Evolutionary conservation across 2,329 filamentous ascomycete species (phyloP).

Genomic region (Exophiala viscosa): DNA sequence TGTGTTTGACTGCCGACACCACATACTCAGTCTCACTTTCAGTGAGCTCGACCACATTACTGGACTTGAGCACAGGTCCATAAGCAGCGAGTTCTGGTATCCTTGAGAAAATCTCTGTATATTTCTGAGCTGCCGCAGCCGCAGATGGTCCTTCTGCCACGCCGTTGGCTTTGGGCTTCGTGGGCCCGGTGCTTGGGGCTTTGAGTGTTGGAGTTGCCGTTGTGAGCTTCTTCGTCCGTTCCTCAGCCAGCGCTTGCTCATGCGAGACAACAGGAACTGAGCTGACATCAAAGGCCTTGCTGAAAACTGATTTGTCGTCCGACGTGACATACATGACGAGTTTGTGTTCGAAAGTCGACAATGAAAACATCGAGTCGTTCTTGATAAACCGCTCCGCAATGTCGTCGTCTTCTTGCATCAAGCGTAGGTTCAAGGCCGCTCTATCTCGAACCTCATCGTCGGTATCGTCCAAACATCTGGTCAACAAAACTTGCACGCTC

Average conservation of each 20-base stretch:
- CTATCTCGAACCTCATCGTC: slow-evolving; percentile 97
- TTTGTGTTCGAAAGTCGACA: slow-evolving; percentile 93
- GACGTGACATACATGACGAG: slow-evolving; percentile 96
- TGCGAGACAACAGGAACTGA: slow-evolving; percentile 89
- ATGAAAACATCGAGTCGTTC: slow-evolving; percentile 93
- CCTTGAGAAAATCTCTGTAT: slow-evolving; percentile 77
- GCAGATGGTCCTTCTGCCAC: slow-evolving; percentile 74
- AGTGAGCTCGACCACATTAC: slow-evolving; percentile 78
- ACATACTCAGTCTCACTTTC: slow-evolving; percentile 98
- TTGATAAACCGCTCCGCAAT: slow-evolving; percentile 84
- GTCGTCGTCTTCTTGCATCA: slow-evolving; percentile 90
- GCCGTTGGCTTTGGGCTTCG: slow-evolving; percentile 64
- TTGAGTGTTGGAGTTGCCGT: slow-evolving; percentile 90
- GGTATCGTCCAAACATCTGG: slow-evolving; percentile 89
- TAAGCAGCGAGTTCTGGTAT: slow-evolving; percentile 91
- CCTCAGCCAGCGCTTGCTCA: slow-evolving; percentile 93
- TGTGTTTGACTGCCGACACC: slow-evolving; percentile 87
- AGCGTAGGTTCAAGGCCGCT: slow-evolving; percentile 82
- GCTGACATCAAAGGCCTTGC: slow-evolving; percentile 81
- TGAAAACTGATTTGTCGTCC: slow-evolving; percentile 80
- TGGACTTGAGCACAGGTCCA: slow-evolving; percentile 88
- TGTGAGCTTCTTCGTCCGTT: slow-evolving; percentile 94
- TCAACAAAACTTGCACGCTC: slow-evolving; percentile 87
- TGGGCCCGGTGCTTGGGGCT: slow-evolving; percentile 74
- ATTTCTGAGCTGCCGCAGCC: slow-evolving; percentile 78